Evolutionary conservation across 805 yeast species (phyloP).

Genomic region (Candida gorgasii): DNA sequence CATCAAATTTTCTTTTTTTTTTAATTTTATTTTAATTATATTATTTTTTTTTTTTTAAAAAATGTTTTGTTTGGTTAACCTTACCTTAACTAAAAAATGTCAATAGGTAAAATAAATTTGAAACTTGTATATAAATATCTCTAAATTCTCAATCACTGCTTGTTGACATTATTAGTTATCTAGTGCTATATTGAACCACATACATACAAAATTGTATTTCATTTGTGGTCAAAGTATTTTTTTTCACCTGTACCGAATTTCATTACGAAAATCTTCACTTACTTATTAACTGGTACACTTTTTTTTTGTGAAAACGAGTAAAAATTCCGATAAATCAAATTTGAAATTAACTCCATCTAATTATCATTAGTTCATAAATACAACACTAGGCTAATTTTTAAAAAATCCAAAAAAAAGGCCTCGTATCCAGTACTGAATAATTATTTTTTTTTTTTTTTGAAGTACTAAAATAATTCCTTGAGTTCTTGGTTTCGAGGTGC

Average conservation of each 20-base stretch:
- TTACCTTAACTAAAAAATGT: neutral
- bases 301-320: too few relatives aligned
- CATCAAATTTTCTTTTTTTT: neutral
- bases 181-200: too few relatives aligned
- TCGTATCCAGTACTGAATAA: too few relatives aligned
- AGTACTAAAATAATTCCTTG: conserved; percentile 1
- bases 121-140: conserved; percentile 4
- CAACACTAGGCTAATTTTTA: too few relatives aligned
- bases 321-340: too few relatives aligned
- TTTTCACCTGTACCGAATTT: neutral
- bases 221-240: too few relatives aligned
- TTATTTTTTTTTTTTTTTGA: neutral
- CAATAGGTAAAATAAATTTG: neutral
- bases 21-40: neutral
- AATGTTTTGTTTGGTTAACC: conserved; percentile 1
- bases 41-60: neutral
- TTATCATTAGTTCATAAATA: too few relatives aligned
- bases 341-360: too few relatives aligned
- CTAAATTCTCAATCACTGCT: neutral
- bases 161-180: neutral
- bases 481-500: conserved; percentile 8
- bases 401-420: too few relatives aligned
- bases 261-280: neutral
- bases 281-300: too few relatives aligned
- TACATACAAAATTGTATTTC: too few relatives aligned